These are phyloP conservation scores for Colletotrichum godetiae DNA, from an alignment of 2,329 filamentous ascomycete species.

Conservation along the genomic window DNA sequence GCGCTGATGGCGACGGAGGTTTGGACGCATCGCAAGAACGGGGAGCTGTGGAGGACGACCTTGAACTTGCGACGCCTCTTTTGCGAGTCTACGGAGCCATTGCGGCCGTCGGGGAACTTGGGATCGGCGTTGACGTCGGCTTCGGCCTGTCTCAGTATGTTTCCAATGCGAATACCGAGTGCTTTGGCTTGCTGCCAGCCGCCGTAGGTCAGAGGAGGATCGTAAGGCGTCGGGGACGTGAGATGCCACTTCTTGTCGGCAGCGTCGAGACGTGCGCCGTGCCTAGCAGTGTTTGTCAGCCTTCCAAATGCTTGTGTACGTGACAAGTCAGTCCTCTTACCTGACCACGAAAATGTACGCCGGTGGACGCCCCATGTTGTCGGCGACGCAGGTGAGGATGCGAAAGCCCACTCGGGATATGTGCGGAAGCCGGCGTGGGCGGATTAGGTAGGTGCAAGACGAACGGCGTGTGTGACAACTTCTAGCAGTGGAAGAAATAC, in stretches of 20 bases:
- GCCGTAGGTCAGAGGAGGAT: slow-evolving; percentile 93
- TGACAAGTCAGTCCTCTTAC: slow-evolving; percentile 39
- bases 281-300: slow-evolving; percentile 57
- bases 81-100: slow-evolving; percentile 38
- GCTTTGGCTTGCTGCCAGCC: slow-evolving; percentile 90
- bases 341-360: slow-evolving; percentile 58
- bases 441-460: not conserved
- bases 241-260: slow-evolving; percentile 97
- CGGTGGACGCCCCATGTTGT: slow-evolving; percentile 53
- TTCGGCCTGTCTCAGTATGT: slow-evolving; percentile 69
- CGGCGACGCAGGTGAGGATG: slow-evolving; percentile 2
- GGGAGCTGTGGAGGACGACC: slow-evolving; percentile 91
- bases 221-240: slow-evolving; percentile 92
- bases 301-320: not conserved
- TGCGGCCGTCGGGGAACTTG: slow-evolving; percentile 35
- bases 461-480: slow-evolving; percentile 11
- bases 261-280: slow-evolving; percentile 93
- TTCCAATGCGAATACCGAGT: slow-evolving; percentile 86
- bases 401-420: not conserved
- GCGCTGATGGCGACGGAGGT: slow-evolving; percentile 90
- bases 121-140: slow-evolving; percentile 49
- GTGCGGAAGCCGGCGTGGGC: slow-evolving; percentile 2
- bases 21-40: slow-evolving; percentile 92
- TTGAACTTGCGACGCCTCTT: slow-evolving; percentile 73
- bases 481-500: slow-evolving; percentile 8